Percentiles rank a stretch among this genome's conserved stretches.
Evolutionary conservation across 148 eudicot species (phyloP).

Genomic region (Chenopodium suecicum): DNA sequence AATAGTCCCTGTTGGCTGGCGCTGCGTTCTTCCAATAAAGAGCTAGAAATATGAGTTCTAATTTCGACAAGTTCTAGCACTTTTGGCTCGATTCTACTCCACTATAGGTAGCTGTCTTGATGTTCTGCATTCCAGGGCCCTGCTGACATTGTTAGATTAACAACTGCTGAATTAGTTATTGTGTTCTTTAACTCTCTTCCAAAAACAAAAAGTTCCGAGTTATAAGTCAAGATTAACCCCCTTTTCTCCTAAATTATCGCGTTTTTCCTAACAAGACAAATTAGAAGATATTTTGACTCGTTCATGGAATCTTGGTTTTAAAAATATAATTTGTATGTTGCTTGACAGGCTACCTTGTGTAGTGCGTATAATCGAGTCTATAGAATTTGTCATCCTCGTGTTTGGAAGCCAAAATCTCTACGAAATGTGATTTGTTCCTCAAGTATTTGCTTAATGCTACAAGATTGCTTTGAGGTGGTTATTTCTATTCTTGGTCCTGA

Average conservation of each 20-base stretch:
- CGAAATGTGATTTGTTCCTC: constrained; percentile 57
- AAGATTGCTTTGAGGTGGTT: constrained; percentile 73
- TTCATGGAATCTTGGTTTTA: constrained; percentile 4
- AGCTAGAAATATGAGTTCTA: no score
- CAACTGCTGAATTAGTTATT: constrained; percentile 62
- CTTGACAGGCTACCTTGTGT: constrained; percentile 71
- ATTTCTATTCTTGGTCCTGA: constrained; percentile 54
- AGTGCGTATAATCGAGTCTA: constrained; percentile 70
- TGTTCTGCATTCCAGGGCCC: constrained; percentile 65
- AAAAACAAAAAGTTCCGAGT: constrained; percentile 65
- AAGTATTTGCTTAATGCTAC: constrained; percentile 41
- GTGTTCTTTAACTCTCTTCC: constrained; percentile 54
- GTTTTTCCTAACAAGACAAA: not conserved
- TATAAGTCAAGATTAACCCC: constrained; percentile 53
- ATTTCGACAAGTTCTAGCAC: no score
- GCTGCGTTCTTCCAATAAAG: no score
- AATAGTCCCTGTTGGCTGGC: no score
- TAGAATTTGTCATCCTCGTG: constrained; percentile 62
- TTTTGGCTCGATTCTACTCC: no score
- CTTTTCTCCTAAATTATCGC: not conserved
- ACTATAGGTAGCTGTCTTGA: constrained; percentile 69
- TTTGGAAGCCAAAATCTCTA: constrained; percentile 84
- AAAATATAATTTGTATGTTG: constrained; percentile 8
- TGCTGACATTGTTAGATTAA: constrained; percentile 59
- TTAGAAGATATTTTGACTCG: not conserved